phyloP scores from a whole-genome alignment of 2,329 filamentous ascomycete species.

The Aspergillus floridensis region DNA sequence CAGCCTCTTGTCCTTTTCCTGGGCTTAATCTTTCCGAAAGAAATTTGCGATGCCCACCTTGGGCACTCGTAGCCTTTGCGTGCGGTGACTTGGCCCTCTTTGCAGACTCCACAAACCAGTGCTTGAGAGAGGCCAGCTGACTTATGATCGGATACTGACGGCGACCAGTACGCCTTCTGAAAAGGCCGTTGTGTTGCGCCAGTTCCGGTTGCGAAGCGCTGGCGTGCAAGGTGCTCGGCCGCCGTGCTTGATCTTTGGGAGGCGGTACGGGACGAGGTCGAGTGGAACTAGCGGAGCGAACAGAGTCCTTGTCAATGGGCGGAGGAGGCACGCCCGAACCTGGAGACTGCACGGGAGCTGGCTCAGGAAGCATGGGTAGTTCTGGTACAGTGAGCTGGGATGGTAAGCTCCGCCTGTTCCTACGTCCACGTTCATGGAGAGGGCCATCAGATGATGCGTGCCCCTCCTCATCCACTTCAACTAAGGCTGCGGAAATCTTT shows the following conservation, averaged over 20 bases:
- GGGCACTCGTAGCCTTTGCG: slow-evolving; percentile 30
- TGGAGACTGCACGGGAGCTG: slow-evolving; percentile 34
- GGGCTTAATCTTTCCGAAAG: slow-evolving; percentile 40
- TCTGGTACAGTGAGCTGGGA: slow-evolving; percentile 67
- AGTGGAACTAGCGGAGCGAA: slow-evolving; percentile 74
- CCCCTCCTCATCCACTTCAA: slow-evolving; percentile 76
- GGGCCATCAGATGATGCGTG: slow-evolving; percentile 48
- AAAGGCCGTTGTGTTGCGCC: slow-evolving; percentile 55
- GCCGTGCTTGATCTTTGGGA: slow-evolving; percentile 77
- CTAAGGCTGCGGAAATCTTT: slow-evolving; percentile 71
- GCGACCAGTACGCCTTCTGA: slow-evolving; percentile 53
- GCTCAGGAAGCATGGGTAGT: slow-evolving; percentile 72
- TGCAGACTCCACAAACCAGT: slow-evolving; percentile 69
- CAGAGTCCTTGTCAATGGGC: slow-evolving; percentile 70
- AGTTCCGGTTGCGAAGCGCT: slow-evolving; percentile 69
- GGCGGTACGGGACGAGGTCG: slow-evolving; percentile 75
- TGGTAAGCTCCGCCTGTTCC: slow-evolving; percentile 69
- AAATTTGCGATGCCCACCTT: slow-evolving; percentile 35
- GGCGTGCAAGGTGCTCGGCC: slow-evolving; percentile 82
- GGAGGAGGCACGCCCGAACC: slow-evolving; percentile 55
- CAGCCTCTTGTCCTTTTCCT: slow-evolving; percentile 36
- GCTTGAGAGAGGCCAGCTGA: slow-evolving; percentile 66
- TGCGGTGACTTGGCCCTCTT: slow-evolving; percentile 61
- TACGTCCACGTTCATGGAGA: slow-evolving; percentile 71
- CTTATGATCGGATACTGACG: slow-evolving; percentile 64